phyloP scores from a whole-genome alignment of 108 stramenopile genomes.

The Conticribra guillardii region DNA sequence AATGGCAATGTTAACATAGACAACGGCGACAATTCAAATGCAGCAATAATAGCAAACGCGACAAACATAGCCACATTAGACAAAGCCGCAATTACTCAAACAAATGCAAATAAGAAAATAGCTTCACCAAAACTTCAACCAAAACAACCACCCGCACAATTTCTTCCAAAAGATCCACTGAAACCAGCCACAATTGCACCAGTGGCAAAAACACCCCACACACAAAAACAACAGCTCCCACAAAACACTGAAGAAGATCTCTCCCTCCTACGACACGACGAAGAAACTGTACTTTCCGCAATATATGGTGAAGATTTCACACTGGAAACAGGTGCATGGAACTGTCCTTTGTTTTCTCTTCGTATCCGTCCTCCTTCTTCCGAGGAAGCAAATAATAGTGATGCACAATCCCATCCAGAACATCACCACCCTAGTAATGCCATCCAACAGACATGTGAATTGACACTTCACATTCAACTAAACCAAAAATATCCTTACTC shows the following conservation, averaged over 20 bases:
- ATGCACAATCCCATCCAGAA: background rate
- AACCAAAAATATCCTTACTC: slow-evolving; percentile 75
- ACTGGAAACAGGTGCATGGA: slow-evolving; percentile 55
- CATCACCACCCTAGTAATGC: background rate
- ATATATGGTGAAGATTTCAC: slow-evolving; percentile 81
- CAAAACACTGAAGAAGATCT: slow-evolving; percentile 68
- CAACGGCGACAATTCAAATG: too few relatives aligned
- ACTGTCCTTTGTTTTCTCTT: slow-evolving; percentile 35
- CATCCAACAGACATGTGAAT: background rate
- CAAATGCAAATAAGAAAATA: too few relatives aligned
- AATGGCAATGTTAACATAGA: too few relatives aligned
- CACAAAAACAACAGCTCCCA: too few relatives aligned
- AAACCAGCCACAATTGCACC: too few relatives aligned
- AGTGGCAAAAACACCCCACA: too few relatives aligned
- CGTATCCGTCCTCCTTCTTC: slow-evolving; percentile 29
- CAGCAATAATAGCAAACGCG: too few relatives aligned
- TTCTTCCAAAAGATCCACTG: too few relatives aligned
- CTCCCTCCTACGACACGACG: slow-evolving; percentile 69
- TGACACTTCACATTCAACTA: slow-evolving; percentile 56
- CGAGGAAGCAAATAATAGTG: slow-evolving; percentile 12
- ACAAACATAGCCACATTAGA: too few relatives aligned
- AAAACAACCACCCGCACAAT: too few relatives aligned
- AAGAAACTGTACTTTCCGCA: slow-evolving; percentile 73
- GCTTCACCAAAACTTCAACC: too few relatives aligned
- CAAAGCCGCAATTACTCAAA: too few relatives aligned